Conservation (phyloP, 441 rosid genomes). For the Rhodomyrtus psidioides region DNA sequence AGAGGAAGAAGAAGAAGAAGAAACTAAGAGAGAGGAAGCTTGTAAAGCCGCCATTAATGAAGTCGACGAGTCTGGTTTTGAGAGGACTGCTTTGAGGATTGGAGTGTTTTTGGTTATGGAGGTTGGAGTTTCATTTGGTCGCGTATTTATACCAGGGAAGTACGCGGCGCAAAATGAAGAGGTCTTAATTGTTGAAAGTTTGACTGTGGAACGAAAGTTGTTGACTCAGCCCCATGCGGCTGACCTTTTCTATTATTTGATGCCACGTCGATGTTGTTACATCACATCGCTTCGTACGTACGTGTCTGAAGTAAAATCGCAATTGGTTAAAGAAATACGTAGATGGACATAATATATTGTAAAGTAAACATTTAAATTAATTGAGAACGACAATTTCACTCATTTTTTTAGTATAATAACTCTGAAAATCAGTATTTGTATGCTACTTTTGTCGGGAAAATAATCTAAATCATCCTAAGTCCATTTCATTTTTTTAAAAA, state of each 20-base stretch:
- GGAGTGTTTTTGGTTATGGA: neutral
- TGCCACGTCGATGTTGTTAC: no score
- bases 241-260: neutral
- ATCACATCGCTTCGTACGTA: no score
- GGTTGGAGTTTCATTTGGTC: neutral
- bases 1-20: neutral
- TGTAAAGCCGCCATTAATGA: neutral
- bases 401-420: no score
- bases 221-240: neutral
- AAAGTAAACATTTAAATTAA: no score
- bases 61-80: neutral
- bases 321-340: no score
- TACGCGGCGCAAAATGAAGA: neutral
- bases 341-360: no score
- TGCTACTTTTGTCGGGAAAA: no score
- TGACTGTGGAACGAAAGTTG: neutral
- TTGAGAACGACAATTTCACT: no score
- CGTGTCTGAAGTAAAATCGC: no score
- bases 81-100: neutral
- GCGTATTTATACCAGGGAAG: neutral
- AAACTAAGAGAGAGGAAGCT: neutral
- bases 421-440: no score
- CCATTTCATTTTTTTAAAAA: no score
- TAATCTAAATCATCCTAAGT: no score
- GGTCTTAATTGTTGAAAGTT: neutral